Percentiles rank a stretch among this genome's conserved stretches.
These are phyloP conservation scores for Pseudonectria foliicola DNA, from an alignment of 2,329 filamentous ascomycete genomes.

Conservation along the genomic window DNA sequence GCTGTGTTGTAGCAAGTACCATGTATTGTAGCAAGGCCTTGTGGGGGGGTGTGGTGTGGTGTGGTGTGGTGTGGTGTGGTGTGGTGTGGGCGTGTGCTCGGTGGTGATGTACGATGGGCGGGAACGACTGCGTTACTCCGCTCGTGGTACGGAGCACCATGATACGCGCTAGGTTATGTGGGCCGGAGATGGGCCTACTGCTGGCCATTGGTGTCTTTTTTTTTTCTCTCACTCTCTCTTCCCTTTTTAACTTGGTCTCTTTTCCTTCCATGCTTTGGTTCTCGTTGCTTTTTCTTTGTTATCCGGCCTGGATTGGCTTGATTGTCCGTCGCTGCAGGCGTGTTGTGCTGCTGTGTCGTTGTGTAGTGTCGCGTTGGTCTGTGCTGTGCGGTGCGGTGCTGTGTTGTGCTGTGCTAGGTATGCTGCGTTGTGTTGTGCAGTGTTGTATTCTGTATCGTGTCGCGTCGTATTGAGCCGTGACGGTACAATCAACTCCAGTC, in stretches of 20 bases:
- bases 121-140: no score
- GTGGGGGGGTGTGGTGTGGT: no score
- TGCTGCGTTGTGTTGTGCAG: slow-evolving; percentile 6
- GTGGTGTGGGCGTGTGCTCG: no score
- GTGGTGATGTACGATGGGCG: no score
- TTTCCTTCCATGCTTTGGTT: slow-evolving; percentile 5
- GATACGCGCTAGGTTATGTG: slow-evolving; percentile 6
- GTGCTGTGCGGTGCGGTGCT: slow-evolving; percentile 15
- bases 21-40: no score
- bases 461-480: no score
- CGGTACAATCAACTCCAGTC: no score
- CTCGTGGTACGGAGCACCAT: not conserved
- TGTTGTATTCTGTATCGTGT: slow-evolving; percentile 1
- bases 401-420: slow-evolving; percentile 12
- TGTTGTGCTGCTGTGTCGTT: slow-evolving; percentile 11
- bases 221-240: slow-evolving; percentile 8
- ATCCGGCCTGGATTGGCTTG: slow-evolving; percentile 6
- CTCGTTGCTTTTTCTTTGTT: slow-evolving; percentile 14
- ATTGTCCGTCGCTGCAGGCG: slow-evolving; percentile 3
- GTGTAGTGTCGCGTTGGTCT: slow-evolving; percentile 6
- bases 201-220: slow-evolving; percentile 9
- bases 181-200: slow-evolving; percentile 8
- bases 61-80: no score
- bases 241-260: slow-evolving; percentile 4
- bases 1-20: no score